Percentiles rank a stretch among this genome's conserved stretches.
These are phyloP conservation scores for Aegilops sharonensis DNA, from an alignment of 176 grass and related monocot genomes.

Conservation along the genomic window DNA sequence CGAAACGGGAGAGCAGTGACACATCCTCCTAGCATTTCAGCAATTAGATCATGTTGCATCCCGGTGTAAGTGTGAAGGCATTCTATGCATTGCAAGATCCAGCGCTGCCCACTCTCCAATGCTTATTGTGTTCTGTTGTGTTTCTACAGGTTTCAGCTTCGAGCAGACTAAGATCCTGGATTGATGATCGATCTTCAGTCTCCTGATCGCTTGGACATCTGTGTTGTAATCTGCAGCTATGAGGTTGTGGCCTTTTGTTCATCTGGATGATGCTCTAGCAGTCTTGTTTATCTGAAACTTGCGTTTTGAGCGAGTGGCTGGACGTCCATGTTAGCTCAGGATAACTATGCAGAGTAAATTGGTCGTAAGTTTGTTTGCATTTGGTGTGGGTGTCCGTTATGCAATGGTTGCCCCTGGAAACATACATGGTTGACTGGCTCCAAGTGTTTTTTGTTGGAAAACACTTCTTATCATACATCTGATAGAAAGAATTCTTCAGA, in stretches of 20 bases:
- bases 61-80: neutral
- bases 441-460: neutral
- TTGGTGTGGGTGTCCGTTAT: neutral
- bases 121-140: neutral
- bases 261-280: neutral
- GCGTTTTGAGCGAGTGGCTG: neutral
- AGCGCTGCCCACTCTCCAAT: neutral
- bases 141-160: slow-evolving; percentile 8
- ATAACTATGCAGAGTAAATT: neutral
- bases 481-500: too few species aligned
- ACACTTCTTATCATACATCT: too few species aligned
- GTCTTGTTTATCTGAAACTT: neutral
- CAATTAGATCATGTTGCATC: neutral
- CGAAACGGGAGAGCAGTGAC: too few species aligned
- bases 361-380: neutral
- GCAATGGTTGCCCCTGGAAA: neutral
- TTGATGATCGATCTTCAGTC: neutral
- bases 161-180: neutral
- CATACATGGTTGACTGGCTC: neutral
- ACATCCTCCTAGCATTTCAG: too few species aligned
- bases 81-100: neutral
- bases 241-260: neutral
- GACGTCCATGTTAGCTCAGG: neutral
- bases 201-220: neutral
- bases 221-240: neutral